Evolutionary conservation across 306 rosid species (phyloP).

Genomic region (Pyrus betulifolia): DNA sequence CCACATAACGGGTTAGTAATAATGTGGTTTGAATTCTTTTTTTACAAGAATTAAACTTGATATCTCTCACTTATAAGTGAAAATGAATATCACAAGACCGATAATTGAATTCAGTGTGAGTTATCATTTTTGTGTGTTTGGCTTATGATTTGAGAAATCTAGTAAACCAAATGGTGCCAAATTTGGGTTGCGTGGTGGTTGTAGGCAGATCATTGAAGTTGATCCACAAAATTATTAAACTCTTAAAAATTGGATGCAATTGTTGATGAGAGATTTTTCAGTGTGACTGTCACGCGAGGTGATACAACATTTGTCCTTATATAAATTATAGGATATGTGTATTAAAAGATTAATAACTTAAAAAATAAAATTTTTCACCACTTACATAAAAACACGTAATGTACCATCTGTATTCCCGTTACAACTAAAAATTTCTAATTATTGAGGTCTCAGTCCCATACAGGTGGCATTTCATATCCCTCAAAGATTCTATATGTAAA

Average conservation of each 20-base stretch:
- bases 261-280: not conserved
- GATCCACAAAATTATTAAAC: not conserved
- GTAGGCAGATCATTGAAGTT: not conserved
- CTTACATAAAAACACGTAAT: too few species aligned
- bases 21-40: rapidly evolving
- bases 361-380: too few species aligned
- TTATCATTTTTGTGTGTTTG: too few species aligned
- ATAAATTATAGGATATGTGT: too few species aligned
- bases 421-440: too few species aligned
- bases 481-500: not conserved
- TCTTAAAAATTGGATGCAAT: not conserved
- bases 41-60: too few species aligned
- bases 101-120: too few species aligned
- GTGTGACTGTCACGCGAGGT: rapidly evolving
- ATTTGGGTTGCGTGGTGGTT: not conserved
- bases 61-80: too few species aligned
- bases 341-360: too few species aligned
- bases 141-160: too few species aligned
- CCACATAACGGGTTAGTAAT: rapidly evolving
- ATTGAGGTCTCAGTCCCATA: not conserved
- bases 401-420: rapidly evolving
- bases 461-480: not conserved
- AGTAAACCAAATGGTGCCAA: too few species aligned
- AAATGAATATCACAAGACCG: too few species aligned
- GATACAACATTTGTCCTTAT: rapidly evolving